Percentiles rank a stretch among this genome's conserved stretches.
phyloP scores from a whole-genome alignment of 2,329 filamentous ascomycete species.

The Aspergillus quadrilineatus region DNA sequence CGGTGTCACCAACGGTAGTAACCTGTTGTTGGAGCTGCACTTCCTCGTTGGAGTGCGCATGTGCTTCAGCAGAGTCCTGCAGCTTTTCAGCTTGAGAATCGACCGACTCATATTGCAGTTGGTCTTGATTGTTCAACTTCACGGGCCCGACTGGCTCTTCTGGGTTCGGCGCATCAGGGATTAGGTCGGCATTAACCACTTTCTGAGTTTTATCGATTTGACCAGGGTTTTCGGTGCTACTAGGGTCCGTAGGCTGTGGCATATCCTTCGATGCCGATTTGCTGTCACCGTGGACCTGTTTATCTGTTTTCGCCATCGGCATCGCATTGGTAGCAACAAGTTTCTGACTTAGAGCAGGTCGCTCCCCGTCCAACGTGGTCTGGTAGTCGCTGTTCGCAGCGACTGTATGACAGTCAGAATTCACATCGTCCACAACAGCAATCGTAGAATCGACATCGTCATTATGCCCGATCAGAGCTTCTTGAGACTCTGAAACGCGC shows the following conservation, averaged over 20 bases:
- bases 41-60: background rate
- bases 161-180: too few species aligned
- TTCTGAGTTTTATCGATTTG: too few species aligned
- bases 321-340: background rate
- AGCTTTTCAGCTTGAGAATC: background rate
- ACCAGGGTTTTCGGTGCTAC: background rate
- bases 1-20: background rate
- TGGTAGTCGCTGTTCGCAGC: constrained; percentile 4
- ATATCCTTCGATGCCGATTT: background rate
- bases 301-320: background rate
- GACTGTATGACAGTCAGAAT: constrained; percentile 21
- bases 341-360: background rate
- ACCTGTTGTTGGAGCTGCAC: background rate
- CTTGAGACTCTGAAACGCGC: constrained; percentile 32
- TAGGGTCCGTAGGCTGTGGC: background rate
- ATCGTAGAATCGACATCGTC: constrained; percentile 26
- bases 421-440: constrained; percentile 21
- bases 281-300: background rate
- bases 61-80: background rate
- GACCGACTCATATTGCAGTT: background rate
- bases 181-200: too few species aligned
- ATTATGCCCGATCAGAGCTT: constrained; percentile 32
- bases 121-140: background rate
- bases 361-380: constrained; percentile 4
- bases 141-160: too few species aligned